Evolutionary conservation across 106 monocot species (phyloP), one percentile per base, ranked within the genome.

Genomic region (Dendrobium officinale): DNA sequence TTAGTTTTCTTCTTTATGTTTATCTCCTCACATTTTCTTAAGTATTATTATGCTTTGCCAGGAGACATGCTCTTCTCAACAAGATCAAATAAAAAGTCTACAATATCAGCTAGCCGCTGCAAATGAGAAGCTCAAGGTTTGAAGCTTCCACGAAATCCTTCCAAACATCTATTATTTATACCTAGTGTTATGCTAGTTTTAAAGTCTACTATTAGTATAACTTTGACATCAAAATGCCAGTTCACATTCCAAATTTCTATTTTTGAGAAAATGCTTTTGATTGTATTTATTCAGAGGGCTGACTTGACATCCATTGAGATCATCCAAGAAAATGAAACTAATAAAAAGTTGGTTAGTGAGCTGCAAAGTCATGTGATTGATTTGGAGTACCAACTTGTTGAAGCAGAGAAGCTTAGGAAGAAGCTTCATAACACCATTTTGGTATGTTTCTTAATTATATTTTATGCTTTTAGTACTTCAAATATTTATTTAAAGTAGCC

Each of bases 351-450:
- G 20, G 61, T 95, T 16, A 70, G 80, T 31, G 88, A 86, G 6
- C 47, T 99, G 43, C 85, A 87, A 87, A 76, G 73, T 47, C 91
- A 81, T 42, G 67, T 99, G 37, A 76, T 80, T 75, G 82, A 89
- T 73, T 87, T 91, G 73, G 95, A 99, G 70, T 43, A 48, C 61
- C 88, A 88, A 81, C 89, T 95, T 64, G 29, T 81, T 24, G 91
- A 95, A 84, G 89, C 77, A 13, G 95, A 99, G 68, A 91, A 84
- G 42, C 58, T 99, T 43, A 87, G 98, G 2, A 99, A 91, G 77
- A 91, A 86, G 77, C 88, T 93, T 6, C 95, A 99, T 67, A 99
- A 99, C 47, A 95, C 92, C 40, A 99, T 99, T 73, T 54, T 93
- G 95, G 98, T 98, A 91, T 3, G 5, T 68, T 75, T 43, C 42